A percentile compares a stretch with the other conserved stretches of the same genome.
Evolutionary conservation across 1,139 yeast genomes (phyloP).

Genomic region (Scheffersomyces titani): DNA sequence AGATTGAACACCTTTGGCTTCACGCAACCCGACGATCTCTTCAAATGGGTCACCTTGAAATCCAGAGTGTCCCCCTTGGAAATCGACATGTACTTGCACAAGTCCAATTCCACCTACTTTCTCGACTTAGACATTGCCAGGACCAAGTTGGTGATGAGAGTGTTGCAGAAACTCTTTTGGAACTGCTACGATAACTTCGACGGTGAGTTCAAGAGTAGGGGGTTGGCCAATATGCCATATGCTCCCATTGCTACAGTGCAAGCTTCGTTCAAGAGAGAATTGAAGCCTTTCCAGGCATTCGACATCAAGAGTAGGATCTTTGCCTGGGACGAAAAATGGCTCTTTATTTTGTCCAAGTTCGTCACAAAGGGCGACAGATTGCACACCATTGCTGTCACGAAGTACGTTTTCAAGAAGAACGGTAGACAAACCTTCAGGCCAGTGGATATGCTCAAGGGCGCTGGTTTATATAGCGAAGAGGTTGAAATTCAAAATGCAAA

Average conservation of each 20-base stretch:
- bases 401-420: conserved; percentile 72
- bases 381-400: conserved; percentile 68
- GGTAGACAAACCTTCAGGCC: conserved; percentile 75
- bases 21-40: conserved; percentile 31
- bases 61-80: conserved; percentile 77
- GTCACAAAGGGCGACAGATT: conserved; percentile 44
- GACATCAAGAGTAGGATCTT: conserved; percentile 58
- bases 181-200: conserved; percentile 39
- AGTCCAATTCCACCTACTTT: conserved; percentile 83
- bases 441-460: conserved; percentile 51
- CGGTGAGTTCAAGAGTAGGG: conserved; percentile 27
- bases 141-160: conserved; percentile 56
- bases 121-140: conserved; percentile 83
- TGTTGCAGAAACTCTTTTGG: conserved; percentile 55
- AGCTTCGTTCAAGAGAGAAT: conserved; percentile 69
- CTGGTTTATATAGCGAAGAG: conserved; percentile 59
- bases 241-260: conserved; percentile 78
- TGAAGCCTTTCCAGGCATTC: conserved; percentile 65
- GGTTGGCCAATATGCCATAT: conserved; percentile 52
- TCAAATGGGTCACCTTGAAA: conserved; percentile 44
- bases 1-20: conserved; percentile 38
- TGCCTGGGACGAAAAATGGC: conserved; percentile 90
- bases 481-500: conserved; percentile 41
- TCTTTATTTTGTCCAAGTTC: conserved; percentile 69
- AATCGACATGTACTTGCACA: conserved; percentile 84